Evolutionary conservation across 2,329 filamentous ascomycete species (phyloP), one percentile per base, ranked within the genome.

Genomic region (Talaromyces sp.): DNA sequence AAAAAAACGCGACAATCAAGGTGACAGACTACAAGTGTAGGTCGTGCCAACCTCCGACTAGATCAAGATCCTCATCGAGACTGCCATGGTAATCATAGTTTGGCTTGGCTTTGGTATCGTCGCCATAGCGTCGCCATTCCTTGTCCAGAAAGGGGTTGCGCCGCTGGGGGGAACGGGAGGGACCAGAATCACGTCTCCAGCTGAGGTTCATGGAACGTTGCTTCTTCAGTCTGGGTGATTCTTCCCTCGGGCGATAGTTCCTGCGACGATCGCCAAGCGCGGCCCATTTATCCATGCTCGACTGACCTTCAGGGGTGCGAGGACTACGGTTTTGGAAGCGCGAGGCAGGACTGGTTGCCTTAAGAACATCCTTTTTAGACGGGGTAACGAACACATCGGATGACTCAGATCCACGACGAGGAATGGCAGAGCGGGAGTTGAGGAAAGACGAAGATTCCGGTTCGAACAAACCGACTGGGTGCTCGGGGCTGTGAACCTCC

Each of bases 11-110:
- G 59, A 58, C 55, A 52, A 55, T 56, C 64, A 63, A 27, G 64
- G 65, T 58, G 63, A 62, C 62, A 60, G 71, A 78, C 81, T 84
- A 86, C 75, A 85, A 81, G 75, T 86, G 83, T 75, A 85, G 81
- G 73, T 87, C 86, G 76, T 90, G 87, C 86, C 90, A 96, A 79
- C 90, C 91, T 82, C 92, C 92, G 86, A 96, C 91, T 88, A 93
- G 96, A 86, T 96, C 92, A 81, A 93, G 79, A 72, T 93, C 89
- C 72, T 87, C 88, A 75, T 90, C 75, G 29, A 75, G 60, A 52
- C 69, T 75, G 59, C 70, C 84, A 78, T 89, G 88, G 71, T 82
- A 76, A 68, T 70, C 68, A n/a, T n/a, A n/a, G n/a, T n/a, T n/a
- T 46, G 65, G 63, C 60, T 71, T 75, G 68, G 68, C 70, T 68